Base-by-base conservation (phyloP, 2,329 filamentous ascomycete species). In the Colletotrichum scovillei region DNA sequence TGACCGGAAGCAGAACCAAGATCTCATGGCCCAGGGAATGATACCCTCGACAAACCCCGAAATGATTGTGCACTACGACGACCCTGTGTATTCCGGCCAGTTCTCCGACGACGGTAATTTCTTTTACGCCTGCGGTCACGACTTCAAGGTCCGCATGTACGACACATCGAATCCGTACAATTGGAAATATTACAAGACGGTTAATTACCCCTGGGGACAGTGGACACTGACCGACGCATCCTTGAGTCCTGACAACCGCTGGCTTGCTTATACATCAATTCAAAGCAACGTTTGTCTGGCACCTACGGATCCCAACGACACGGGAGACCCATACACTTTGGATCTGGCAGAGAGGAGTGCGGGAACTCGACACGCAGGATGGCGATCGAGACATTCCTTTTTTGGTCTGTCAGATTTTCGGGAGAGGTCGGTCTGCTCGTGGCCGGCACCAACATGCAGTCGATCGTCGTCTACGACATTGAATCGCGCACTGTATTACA, bases 31-130 rank as follows among this genome's bases (percentile, higher is more conserved):
- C 5, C 79, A 97, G 89, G 89, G 89, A 35, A 88, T 98, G 85
- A 91, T 98, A 72, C 96, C 97, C 0, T 89, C 89, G 3, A 93
- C 92, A 0, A 89, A 89, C 28, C 92, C 95, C 0, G 96, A 98
- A 79, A 93, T 94, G 78, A 94, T 98, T 74, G 92, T 98, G 74
- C 94, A 97, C 78, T 97, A 95, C 80, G 91, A 95, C 68, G 89
- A 92, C 5, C 92, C 94, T 53, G 95, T 97, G 66, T 98, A 98
- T 80, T 98, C 95, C 3, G 97, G 97, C 1, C 96, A 98, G 80
- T 99, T 98, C 81, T 98, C 95, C 0, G 94, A 97, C 76, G 97
- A 99, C 78, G 97, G 97, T 30, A 97, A 98, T 82, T 98, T 98
- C 85, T 98, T 98, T 85, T 98, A 96, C 80, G 92, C 93, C 6